Percentiles rank a stretch among this genome's conserved stretches.
Conservation (phyloP, 768 basidiomycete genomes). For the Rossbeevera mucosa region DNA sequence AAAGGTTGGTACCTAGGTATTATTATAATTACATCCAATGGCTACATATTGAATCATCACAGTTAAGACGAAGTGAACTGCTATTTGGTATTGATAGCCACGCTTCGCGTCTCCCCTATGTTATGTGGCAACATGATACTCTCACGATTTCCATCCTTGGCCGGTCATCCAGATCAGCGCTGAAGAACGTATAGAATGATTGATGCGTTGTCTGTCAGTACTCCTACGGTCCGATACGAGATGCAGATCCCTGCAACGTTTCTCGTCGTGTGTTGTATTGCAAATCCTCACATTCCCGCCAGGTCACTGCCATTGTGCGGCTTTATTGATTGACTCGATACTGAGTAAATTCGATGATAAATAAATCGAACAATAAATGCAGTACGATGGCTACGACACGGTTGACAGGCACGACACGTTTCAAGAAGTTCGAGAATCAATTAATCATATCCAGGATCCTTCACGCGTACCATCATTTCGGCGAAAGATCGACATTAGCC, state of each 20-base stretch:
- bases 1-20: background rate
- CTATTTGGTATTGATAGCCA: background rate
- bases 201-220: background rate
- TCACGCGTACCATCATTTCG: slow-evolving; percentile 10
- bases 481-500: slow-evolving; percentile 13
- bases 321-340: background rate
- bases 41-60: slow-evolving; percentile 2
- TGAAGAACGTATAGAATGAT: background rate
- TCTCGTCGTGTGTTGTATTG: background rate
- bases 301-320: background rate
- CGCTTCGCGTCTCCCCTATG: background rate
- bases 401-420: slow-evolving; percentile 10
- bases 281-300: background rate
- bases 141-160: background rate
- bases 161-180: slow-evolving; percentile 5
- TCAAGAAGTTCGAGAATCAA: slow-evolving; percentile 7
- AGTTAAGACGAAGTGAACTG: slow-evolving; percentile 4
- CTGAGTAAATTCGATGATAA: background rate
- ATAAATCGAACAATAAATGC: background rate
- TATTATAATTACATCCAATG: slow-evolving; percentile 5
- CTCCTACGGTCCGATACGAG: slow-evolving; percentile 4
- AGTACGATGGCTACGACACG: background rate
- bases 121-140: too few species aligned
- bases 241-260: background rate
- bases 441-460: background rate